phyloP scores from a whole-genome alignment of 225 moss, liverwort and hornwort genomes.

The Rhytidiadelphus loreus region DNA sequence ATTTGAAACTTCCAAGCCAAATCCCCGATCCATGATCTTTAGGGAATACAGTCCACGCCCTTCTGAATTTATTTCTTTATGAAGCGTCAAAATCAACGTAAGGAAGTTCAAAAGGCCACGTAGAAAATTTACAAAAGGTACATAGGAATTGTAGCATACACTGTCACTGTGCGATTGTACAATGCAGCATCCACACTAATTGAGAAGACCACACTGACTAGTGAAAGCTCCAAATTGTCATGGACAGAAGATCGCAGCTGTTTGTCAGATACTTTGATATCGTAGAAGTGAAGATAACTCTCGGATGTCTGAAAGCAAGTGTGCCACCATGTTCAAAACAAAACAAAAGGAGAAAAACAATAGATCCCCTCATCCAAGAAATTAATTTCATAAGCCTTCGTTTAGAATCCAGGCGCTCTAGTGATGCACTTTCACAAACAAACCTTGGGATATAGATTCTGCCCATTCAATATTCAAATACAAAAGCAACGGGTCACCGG shows the following conservation, averaged over 20 bases:
- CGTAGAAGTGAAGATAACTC: conserved; percentile 82
- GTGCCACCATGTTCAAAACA: not conserved
- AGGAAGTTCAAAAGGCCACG: not conserved
- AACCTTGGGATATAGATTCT: not conserved
- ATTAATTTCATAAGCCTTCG: not conserved
- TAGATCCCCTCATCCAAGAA: not conserved
- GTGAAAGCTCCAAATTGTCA: conserved; percentile 49
- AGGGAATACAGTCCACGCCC: not conserved
- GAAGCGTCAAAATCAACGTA: not conserved
- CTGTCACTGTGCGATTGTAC: conserved; percentile 65
- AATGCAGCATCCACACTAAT: conserved; percentile 62
- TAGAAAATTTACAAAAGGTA: not conserved
- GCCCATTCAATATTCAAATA: not conserved
- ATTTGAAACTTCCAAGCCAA: not conserved
- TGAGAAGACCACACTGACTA: conserved; percentile 57
- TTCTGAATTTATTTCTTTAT: not conserved
- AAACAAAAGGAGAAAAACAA: not conserved
- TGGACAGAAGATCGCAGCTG: conserved; percentile 73
- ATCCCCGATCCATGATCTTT: not conserved
- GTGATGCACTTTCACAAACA: not conserved
- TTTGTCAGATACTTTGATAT: conserved; percentile 59
- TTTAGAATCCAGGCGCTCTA: not conserved
- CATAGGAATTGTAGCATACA: conserved; percentile 36
- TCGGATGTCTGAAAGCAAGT: conserved; percentile 73
- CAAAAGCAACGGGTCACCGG: not conserved